Percentiles rank a stretch among this genome's conserved stretches.
Conservation (phyloP, 495 filamentous ascomycete genomes). For the Penicillium antarcticum region DNA sequence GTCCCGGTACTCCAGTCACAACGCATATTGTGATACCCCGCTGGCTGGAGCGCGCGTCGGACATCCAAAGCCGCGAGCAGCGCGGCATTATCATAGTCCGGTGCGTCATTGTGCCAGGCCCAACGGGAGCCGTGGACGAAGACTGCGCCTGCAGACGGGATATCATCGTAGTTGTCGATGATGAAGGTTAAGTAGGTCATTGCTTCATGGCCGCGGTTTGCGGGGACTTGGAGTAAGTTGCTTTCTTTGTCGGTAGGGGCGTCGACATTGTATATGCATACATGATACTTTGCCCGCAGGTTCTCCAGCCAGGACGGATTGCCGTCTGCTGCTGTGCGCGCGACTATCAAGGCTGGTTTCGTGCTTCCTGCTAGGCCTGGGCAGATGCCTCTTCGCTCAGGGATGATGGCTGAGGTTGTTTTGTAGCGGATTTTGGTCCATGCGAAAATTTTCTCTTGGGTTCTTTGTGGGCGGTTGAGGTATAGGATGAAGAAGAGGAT, state of each 20-base stretch:
- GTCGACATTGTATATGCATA: conserved; percentile 55
- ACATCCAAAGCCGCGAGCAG: conserved; percentile 35
- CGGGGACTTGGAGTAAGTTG: conserved; percentile 50
- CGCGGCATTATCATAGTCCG: conserved; percentile 38
- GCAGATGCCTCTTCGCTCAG: conserved; percentile 29
- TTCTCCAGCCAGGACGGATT: conserved; percentile 34
- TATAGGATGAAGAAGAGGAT: conserved; percentile 31
- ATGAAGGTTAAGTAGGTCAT: conserved; percentile 67
- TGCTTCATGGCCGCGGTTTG: conserved; percentile 66
- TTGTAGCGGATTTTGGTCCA: conserved; percentile 39
- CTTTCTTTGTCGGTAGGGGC: conserved; percentile 36
- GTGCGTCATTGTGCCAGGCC: conserved; percentile 45
- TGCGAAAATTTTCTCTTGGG: conserved; percentile 22
- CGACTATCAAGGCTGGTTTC: conserved; percentile 39
- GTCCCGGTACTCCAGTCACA: conserved; percentile 46
- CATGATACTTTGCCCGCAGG: conserved; percentile 32
- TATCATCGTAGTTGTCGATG: conserved; percentile 60
- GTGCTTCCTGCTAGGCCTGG: conserved; percentile 26
- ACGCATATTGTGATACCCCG: conserved; percentile 44
- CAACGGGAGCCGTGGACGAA: conserved; percentile 43
- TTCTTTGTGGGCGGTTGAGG: conserved; percentile 28
- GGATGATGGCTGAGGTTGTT: conserved; percentile 23
- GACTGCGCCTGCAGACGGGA: conserved; percentile 47
- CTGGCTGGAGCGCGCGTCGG: conserved; percentile 22
- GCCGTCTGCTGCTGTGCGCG: conserved; percentile 33